A percentile compares a stretch with the other conserved stretches of the same genome.
phyloP scores from a whole-genome alignment of 2,329 filamentous ascomycete genomes.

The Geosmithia flava region DNA sequence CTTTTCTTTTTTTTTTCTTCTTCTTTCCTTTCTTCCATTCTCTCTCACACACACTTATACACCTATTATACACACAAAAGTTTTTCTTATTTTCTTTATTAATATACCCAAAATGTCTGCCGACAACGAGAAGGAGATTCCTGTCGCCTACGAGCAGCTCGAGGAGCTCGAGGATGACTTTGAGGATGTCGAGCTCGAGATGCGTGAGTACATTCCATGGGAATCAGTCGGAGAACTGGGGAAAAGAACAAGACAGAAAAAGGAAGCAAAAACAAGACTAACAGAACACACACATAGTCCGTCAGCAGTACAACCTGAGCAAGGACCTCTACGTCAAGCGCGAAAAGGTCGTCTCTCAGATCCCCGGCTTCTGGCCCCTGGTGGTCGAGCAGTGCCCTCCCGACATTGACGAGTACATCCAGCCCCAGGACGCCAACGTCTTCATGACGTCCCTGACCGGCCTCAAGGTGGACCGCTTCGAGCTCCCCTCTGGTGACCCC shows the following conservation, averaged over 20 bases:
- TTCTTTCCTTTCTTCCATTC: background rate
- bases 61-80: background rate
- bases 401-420: slow-evolving; percentile 81
- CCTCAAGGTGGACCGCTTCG: slow-evolving; percentile 68
- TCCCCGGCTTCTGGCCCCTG: slow-evolving; percentile 88
- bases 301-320: slow-evolving; percentile 57
- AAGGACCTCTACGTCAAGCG: slow-evolving; percentile 67
- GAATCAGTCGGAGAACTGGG: background rate
- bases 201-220: slow-evolving; percentile 46
- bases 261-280: background rate
- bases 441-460: slow-evolving; percentile 56
- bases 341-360: slow-evolving; percentile 53
- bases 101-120: slow-evolving; percentile 16
- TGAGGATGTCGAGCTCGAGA: slow-evolving; percentile 68
- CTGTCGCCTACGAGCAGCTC: slow-evolving; percentile 63
- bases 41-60: background rate
- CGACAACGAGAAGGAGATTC: slow-evolving; percentile 19
- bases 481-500: slow-evolving; percentile 66
- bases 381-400: slow-evolving; percentile 78
- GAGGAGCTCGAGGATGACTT: slow-evolving; percentile 73
- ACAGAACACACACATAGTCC: slow-evolving; percentile 42
- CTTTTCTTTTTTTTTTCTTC: background rate
- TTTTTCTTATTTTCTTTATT: background rate
- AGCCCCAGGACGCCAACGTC: slow-evolving; percentile 64
- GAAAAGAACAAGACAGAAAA: background rate